Percentiles rank a stretch among this genome's conserved stretches.
Conservation (phyloP, 768 basidiomycete species). For the Cubamyces sp. region DNA sequence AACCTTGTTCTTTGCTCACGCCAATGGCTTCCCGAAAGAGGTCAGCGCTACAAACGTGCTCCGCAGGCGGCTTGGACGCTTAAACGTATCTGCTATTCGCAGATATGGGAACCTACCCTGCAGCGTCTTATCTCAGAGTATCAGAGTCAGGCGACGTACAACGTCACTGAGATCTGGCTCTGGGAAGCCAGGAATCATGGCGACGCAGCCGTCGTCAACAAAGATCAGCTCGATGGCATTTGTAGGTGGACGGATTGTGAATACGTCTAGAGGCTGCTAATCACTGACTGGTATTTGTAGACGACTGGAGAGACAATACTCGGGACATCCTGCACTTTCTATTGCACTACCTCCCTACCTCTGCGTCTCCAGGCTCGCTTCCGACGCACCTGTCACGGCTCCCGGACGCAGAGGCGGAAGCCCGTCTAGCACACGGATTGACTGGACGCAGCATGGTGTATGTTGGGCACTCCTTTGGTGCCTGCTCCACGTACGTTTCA, state of each 20-base stretch:
- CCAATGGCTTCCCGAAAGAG: constrained; percentile 90
- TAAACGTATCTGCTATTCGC: neutral
- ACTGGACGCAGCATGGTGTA: constrained; percentile 58
- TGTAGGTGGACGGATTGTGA: constrained; percentile 47
- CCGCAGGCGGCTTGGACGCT: neutral
- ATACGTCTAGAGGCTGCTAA: neutral
- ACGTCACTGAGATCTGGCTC: constrained; percentile 76
- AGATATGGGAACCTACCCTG: constrained; percentile 84
- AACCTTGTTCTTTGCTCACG: constrained; percentile 80
- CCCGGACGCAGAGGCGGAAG: constrained; percentile 42
- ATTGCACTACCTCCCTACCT: constrained; percentile 61
- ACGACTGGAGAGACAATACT: constrained; percentile 76
- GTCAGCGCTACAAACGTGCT: constrained; percentile 37
- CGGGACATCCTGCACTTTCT: constrained; percentile 84
- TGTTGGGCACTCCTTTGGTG: constrained; percentile 87
- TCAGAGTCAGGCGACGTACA: constrained; percentile 27
- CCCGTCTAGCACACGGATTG: constrained; percentile 54
- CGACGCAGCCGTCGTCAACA: constrained; percentile 79
- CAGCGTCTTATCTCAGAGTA: constrained; percentile 51
- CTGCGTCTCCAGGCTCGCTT: constrained; percentile 34
- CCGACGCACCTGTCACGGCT: constrained; percentile 61
- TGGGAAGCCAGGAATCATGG: constrained; percentile 88
- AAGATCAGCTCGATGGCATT: constrained; percentile 52
- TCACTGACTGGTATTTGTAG: constrained; percentile 39
- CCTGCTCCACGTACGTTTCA: constrained; percentile 66